Conservation (phyloP, 805 yeast species). For the Myxozyma neotropica region DNA sequence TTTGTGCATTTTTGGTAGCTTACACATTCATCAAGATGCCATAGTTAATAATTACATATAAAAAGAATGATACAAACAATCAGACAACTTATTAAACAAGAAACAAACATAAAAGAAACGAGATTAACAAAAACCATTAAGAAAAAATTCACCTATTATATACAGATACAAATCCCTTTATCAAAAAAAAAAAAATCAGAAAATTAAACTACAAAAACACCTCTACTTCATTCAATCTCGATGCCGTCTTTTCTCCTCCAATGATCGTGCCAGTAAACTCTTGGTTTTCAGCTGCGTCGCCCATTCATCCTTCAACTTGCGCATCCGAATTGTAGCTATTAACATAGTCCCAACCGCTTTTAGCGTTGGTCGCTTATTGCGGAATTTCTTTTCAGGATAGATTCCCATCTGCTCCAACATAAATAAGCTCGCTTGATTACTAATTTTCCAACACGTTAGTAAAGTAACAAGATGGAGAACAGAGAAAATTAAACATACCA, state of each 20-base stretch:
- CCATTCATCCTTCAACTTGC: slow-evolving; percentile 33
- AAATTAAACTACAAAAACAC: too few relatives aligned
- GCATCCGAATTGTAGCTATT: slow-evolving; percentile 40
- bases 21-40: too few relatives aligned
- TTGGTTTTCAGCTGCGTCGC: slow-evolving; percentile 3
- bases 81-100: too few relatives aligned
- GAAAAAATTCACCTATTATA: background rate
- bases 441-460: background rate
- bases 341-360: slow-evolving; percentile 38
- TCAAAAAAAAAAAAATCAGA: too few relatives aligned
- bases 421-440: slow-evolving; percentile 38
- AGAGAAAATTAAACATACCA: slow-evolving; percentile 18
- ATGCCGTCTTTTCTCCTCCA: background rate
- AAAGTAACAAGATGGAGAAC: background rate
- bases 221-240: background rate
- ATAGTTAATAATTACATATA: too few relatives aligned
- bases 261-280: background rate
- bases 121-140: background rate
- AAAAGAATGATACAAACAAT: too few relatives aligned
- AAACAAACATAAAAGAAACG: background rate
- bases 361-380: slow-evolving; percentile 29
- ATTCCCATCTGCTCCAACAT: slow-evolving; percentile 40
- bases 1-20: too few relatives aligned
- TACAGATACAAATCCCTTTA: background rate
- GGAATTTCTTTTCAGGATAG: slow-evolving; percentile 37